Conservation (phyloP, 257 asterid species). For the Lycium barbarum region DNA sequence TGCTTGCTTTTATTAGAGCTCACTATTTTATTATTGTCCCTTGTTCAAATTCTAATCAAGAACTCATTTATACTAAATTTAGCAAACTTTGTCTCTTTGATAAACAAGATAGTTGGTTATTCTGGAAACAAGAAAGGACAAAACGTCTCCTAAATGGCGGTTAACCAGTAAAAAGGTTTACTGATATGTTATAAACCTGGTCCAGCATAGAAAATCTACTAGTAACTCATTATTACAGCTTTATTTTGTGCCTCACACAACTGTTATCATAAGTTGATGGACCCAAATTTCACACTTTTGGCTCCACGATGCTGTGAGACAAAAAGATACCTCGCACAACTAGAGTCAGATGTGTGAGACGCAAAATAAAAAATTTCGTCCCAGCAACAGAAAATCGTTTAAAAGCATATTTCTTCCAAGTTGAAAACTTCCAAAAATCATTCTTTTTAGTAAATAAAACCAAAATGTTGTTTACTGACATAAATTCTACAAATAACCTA, state of each 20-base stretch:
- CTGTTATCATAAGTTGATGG: too few species aligned
- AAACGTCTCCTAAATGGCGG: not conserved
- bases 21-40: not conserved
- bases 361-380: too few species aligned
- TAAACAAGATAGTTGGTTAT: not conserved
- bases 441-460: not conserved
- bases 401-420: conserved; percentile 18
- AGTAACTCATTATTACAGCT: too few species aligned
- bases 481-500: not conserved
- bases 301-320: too few species aligned
- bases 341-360: too few species aligned
- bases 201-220: conserved; percentile 5
- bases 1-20: too few species aligned
- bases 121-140: not conserved
- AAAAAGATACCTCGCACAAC: too few species aligned
- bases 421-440: not conserved
- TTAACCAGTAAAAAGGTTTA: not conserved
- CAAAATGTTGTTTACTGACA: not conserved
- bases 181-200: not conserved
- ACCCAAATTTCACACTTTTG: too few species aligned
- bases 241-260: too few species aligned
- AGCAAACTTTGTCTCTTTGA: not conserved
- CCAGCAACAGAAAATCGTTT: not conserved
- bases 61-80: not conserved
- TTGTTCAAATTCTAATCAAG: not conserved